Base-by-base conservation (phyloP, 768 basidiomycete genomes). In the Hypholoma sublateritium region DNA sequence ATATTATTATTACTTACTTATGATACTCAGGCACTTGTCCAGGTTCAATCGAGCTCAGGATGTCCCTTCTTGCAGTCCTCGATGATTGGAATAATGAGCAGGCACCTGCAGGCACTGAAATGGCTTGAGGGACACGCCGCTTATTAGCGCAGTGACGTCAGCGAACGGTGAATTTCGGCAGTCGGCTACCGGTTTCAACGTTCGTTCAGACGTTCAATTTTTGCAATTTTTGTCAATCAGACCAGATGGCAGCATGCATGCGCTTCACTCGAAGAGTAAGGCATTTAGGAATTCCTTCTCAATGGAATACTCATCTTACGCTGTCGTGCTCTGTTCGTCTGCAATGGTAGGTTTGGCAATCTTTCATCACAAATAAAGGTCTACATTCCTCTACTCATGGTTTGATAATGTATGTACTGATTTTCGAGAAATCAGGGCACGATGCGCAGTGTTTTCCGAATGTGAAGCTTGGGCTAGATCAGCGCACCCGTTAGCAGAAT, bases 381-480 rank as follows among this genome's bases (percentile, higher is more conserved):
- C 32, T 12, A 73, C 42, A 24, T 41, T 44, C 21, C 13, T 17
- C 32, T 41, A 13, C 28, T 56, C 24, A 28, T 21, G 24, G 14
- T 21, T 16, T 45, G 42, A 25, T 50, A 41, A 34, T 39, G 16
- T 28, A 8, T 42, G 16, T 22, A 53, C 41, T 56, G 12, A 47
- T 12, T 7, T 13, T n/a, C 4, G 22, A 58, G 22, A 49, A 35
- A 37, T 53, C 56, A 91, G 91, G 91, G 5, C 91, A 93, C 66
- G 91, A 93, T 65, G 78, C 81, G 17, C 83, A 82, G 55, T 91
- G 91, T 65, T 90, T 93, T 70, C 89, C 90, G 1, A 86, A 89
- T 62, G 89, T 91, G 65, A 62, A 7, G 45, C 21, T 8, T n/a
- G 52, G 36, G 17, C 48, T 51, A 49, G 36, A 48, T 56, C 25